Evolutionary conservation across 768 basidiomycete species (phyloP).

Genomic region (Chalciporus piperatus): DNA sequence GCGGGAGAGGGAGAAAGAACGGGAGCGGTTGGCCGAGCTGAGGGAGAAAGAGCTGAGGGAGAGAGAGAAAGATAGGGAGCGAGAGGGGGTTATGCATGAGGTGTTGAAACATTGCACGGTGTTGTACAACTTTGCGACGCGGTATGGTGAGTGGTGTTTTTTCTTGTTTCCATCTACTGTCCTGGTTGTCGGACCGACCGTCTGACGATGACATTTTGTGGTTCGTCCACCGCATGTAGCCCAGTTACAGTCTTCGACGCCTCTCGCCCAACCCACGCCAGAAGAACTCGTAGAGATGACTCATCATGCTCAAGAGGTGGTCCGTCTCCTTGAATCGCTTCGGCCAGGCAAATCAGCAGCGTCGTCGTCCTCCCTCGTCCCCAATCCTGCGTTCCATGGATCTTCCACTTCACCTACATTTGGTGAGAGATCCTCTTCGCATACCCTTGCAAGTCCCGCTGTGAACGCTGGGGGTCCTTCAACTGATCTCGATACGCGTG

Average conservation of each 20-base stretch:
- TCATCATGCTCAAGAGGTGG: conserved; percentile 60
- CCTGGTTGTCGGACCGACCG: not conserved
- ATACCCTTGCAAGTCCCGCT: conserved; percentile 28
- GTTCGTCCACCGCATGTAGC: conserved; percentile 15
- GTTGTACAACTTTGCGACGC: conserved; percentile 62
- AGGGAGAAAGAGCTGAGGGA: conserved; percentile 24
- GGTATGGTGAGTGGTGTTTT: conserved; percentile 49
- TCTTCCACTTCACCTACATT: conserved; percentile 21
- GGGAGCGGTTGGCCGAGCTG: conserved; percentile 20
- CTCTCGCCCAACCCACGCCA: conserved; percentile 50
- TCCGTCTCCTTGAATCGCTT: conserved; percentile 56
- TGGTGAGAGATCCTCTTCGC: conserved; percentile 18
- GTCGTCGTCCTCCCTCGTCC: conserved; percentile 12
- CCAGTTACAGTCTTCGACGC: conserved; percentile 40
- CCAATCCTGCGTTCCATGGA: conserved; percentile 11
- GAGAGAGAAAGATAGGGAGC: conserved; percentile 21
- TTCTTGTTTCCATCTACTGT: not conserved
- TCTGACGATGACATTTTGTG: conserved; percentile 3
- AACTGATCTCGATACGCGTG: conserved; percentile 39
- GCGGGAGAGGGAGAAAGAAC: conserved; percentile 21
- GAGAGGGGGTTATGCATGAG: conserved; percentile 23
- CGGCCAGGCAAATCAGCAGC: conserved; percentile 21
- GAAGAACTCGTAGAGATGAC: conserved; percentile 70
- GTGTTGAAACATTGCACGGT: conserved; percentile 50
- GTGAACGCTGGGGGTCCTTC: conserved; percentile 20